Conservation (phyloP, 805 yeast species). For the Starmerella ratchasimensis region DNA sequence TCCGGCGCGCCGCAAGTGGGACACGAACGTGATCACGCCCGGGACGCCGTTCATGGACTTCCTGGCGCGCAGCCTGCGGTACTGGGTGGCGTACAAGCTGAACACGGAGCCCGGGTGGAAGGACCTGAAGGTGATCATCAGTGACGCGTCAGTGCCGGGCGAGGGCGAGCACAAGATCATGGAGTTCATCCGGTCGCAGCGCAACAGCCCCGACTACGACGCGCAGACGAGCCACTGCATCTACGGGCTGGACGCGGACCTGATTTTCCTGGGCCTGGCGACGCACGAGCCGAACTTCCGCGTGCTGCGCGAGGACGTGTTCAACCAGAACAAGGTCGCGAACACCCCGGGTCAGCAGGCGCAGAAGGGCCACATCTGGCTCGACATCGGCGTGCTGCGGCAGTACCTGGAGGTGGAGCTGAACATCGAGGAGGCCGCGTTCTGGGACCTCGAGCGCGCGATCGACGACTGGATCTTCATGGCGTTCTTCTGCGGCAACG, state of each 20-base stretch:
- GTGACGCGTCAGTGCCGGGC: conserved; percentile 96
- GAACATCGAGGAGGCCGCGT: conserved; percentile 40
- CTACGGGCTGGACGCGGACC: conserved; percentile 95
- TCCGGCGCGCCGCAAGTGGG: conserved; percentile 71
- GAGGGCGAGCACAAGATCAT: conserved; percentile 98
- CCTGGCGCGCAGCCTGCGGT: conserved; percentile 65
- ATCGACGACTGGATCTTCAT: conserved; percentile 97
- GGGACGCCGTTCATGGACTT: conserved; percentile 97
- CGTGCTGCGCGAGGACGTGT: conserved; percentile 90
- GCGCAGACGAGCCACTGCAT: conserved; percentile 94
- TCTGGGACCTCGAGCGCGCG: conserved; percentile 82
- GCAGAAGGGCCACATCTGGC: conserved; percentile 83
- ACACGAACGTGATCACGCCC: conserved; percentile 92
- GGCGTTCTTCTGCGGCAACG: conserved; percentile 98
- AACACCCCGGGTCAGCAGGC: no score
- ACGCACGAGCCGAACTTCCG: conserved; percentile 97
- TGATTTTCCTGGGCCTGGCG: conserved; percentile 87
- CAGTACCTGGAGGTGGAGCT: conserved; percentile 81
- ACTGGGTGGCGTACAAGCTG: conserved; percentile 85
- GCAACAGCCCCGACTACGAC: conserved; percentile 72
- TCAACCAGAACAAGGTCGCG: conserved; percentile 53
- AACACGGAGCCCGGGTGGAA: conserved; percentile 90
- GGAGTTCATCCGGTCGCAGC: conserved; percentile 85
- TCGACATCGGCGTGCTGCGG: conserved; percentile 73
- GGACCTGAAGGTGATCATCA: conserved; percentile 70